Conservation (phyloP, 371 early-diverging fungal species). For the Mucor ambiguus region DNA sequence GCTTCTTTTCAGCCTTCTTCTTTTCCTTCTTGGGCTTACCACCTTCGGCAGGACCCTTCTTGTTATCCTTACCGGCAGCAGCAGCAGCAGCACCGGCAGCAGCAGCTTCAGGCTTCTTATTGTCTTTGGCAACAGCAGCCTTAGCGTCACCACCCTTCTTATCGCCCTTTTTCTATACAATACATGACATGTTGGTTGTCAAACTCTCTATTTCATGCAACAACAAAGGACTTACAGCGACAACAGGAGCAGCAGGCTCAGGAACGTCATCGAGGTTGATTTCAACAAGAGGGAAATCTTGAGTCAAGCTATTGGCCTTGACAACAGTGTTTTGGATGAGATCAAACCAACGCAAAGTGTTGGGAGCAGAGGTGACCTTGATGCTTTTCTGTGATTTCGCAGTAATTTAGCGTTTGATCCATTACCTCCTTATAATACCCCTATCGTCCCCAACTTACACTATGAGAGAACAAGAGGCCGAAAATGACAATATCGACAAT, state of each 20-base stretch:
- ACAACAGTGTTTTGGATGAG: conserved; percentile 69
- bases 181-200: neutral
- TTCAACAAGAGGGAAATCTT: conserved; percentile 55
- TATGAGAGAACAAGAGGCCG: conserved; percentile 63
- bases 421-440: neutral
- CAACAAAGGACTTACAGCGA: conserved; percentile 28
- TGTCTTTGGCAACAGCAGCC: conserved; percentile 28
- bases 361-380: conserved; percentile 46
- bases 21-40: conserved; percentile 66
- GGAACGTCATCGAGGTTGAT: conserved; percentile 63
- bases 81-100: conserved; percentile 38
- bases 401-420: neutral
- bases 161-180: conserved; percentile 33
- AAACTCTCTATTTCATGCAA: neutral
- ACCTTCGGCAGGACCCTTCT: conserved; percentile 32
- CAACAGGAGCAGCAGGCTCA: conserved; percentile 48
- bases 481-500: conserved; percentile 76
- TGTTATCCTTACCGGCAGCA: conserved; percentile 40
- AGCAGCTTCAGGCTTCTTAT: conserved; percentile 41
- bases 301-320: conserved; percentile 43
- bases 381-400: conserved; percentile 37
- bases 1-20: conserved; percentile 59
- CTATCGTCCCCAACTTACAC: conserved; percentile 52
- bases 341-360: conserved; percentile 80
- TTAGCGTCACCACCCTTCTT: conserved; percentile 27